Evolutionary conservation across 768 basidiomycete genomes (phyloP).

Genomic region (Hygrophoropsis aurantiaca): DNA sequence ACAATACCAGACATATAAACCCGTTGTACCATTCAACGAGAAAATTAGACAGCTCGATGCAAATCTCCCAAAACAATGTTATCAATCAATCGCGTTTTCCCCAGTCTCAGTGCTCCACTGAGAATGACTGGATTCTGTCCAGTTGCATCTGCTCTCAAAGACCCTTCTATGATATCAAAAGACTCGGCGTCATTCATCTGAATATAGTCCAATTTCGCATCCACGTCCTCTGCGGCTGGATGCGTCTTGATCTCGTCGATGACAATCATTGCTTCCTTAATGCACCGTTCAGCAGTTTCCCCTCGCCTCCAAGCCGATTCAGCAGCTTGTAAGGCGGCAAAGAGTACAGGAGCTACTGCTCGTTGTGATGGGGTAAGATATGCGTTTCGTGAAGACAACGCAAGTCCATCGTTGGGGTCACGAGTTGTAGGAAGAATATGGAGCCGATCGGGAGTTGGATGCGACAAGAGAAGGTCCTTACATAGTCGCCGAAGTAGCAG

Average conservation of each 20-base stretch:
- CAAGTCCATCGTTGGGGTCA: slow-evolving; percentile 62
- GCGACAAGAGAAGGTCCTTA: slow-evolving; percentile 76
- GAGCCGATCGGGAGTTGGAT: slow-evolving; percentile 71
- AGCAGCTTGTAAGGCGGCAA: slow-evolving; percentile 64
- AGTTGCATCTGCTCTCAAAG: slow-evolving; percentile 23
- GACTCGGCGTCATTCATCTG: slow-evolving; percentile 82
- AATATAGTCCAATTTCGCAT: slow-evolving; percentile 78
- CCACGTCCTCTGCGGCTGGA: slow-evolving; percentile 41
- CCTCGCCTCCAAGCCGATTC: slow-evolving; percentile 54
- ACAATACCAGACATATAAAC: too few species aligned
- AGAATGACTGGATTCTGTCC: slow-evolving; percentile 53
- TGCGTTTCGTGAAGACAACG: slow-evolving; percentile 88
- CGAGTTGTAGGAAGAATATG: slow-evolving; percentile 88
- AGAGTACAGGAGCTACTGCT: slow-evolving; percentile 60
- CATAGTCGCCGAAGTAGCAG: slow-evolving; percentile 77
- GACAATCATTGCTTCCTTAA: slow-evolving; percentile 42
- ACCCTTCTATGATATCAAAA: slow-evolving; percentile 59
- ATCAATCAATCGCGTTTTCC: slow-evolving; percentile 88
- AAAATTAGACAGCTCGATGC: slow-evolving; percentile 8
- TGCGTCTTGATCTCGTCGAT: slow-evolving; percentile 33
- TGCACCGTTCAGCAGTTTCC: slow-evolving; percentile 47
- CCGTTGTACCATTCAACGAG: too few species aligned
- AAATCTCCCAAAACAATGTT: slow-evolving; percentile 76
- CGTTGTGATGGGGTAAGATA: slow-evolving; percentile 73
- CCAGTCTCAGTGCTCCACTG: slow-evolving; percentile 86